Percentiles rank a stretch among this genome's conserved stretches.
Conservation (phyloP, 345 rosid species). For the Cardamine occulta region DNA sequence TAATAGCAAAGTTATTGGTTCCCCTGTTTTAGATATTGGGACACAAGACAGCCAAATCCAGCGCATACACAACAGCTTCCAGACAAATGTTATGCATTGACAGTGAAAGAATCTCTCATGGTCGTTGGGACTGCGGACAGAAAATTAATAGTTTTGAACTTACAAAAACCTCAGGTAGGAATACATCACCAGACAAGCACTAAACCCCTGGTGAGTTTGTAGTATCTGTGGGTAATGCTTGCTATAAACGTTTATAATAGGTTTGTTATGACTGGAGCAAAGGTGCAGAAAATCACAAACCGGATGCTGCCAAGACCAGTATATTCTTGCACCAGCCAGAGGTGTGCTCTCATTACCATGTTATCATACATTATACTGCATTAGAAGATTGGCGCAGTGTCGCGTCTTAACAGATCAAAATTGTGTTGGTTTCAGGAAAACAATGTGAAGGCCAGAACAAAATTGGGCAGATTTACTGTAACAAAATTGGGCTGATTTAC, state of each 20-base stretch:
- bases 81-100: constrained; percentile 82
- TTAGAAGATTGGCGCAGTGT: not conserved
- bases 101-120: constrained; percentile 84
- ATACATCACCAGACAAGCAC: not conserved
- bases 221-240: not conserved
- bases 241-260: constrained; percentile 41
- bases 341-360: constrained; percentile 12
- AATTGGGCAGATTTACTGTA: not conserved
- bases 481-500: constrained; percentile 38
- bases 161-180: constrained; percentile 87
- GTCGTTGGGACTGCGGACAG: constrained; percentile 94
- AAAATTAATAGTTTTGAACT: constrained; percentile 72
- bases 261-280: constrained; percentile 94
- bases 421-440: constrained; percentile 56
- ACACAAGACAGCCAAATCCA: constrained; percentile 78
- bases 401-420: not conserved
- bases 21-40: constrained; percentile 73
- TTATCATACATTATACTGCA: not conserved
- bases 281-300: constrained; percentile 47
- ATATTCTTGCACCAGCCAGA: constrained; percentile 40
- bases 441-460: constrained; percentile 81
- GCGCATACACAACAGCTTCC: constrained; percentile 91
- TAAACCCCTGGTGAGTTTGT: not conserved
- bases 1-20: not conserved
- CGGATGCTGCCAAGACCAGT: constrained; percentile 35